Conservation (phyloP, 768 basidiomycete genomes). For the Boletus sp. region DNA sequence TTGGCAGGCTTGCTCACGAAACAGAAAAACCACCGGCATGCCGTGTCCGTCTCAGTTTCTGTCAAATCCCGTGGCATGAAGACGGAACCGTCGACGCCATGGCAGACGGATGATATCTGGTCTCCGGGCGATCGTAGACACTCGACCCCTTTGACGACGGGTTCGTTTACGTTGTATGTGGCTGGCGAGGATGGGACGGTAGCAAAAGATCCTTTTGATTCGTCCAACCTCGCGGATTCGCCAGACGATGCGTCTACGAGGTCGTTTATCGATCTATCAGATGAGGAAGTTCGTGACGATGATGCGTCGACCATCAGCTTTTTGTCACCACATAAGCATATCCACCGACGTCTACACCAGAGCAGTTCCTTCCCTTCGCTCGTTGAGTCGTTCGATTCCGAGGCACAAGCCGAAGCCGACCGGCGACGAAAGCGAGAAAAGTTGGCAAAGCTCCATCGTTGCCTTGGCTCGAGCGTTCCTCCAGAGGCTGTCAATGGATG, state of each 20-base stretch:
- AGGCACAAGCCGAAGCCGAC: slow-evolving; percentile 59
- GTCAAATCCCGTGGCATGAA: slow-evolving; percentile 17
- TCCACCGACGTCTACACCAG: slow-evolving; percentile 24
- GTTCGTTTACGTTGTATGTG: slow-evolving; percentile 36
- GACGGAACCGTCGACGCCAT: slow-evolving; percentile 28
- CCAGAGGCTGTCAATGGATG: slow-evolving; percentile 60
- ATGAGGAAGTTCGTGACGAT: slow-evolving; percentile 48
- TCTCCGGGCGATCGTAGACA: slow-evolving; percentile 43
- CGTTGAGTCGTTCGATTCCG: slow-evolving; percentile 47
- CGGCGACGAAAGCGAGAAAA: slow-evolving; percentile 70
- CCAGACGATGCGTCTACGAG: slow-evolving; percentile 31
- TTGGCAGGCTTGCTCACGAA: slow-evolving; percentile 31
- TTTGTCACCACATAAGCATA: slow-evolving; percentile 27
- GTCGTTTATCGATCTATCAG: slow-evolving; percentile 66
- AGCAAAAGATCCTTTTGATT: slow-evolving; percentile 1
- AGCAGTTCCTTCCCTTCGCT: slow-evolving; percentile 47
- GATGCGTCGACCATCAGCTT: slow-evolving; percentile 31
- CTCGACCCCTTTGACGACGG: slow-evolving; percentile 54
- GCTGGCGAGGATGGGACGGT: slow-evolving; percentile 7
- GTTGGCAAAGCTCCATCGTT: slow-evolving; percentile 80
- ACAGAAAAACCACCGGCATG: slow-evolving; percentile 31
- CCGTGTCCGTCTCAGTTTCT: slow-evolving; percentile 30
- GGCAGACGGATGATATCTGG: slow-evolving; percentile 36
- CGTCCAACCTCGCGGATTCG: slow-evolving; percentile 12
- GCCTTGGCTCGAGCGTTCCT: slow-evolving; percentile 81